Evolutionary conservation across 2,329 filamentous ascomycete genomes (phyloP).

Genomic region (Pyrenophora seminiperda): DNA sequence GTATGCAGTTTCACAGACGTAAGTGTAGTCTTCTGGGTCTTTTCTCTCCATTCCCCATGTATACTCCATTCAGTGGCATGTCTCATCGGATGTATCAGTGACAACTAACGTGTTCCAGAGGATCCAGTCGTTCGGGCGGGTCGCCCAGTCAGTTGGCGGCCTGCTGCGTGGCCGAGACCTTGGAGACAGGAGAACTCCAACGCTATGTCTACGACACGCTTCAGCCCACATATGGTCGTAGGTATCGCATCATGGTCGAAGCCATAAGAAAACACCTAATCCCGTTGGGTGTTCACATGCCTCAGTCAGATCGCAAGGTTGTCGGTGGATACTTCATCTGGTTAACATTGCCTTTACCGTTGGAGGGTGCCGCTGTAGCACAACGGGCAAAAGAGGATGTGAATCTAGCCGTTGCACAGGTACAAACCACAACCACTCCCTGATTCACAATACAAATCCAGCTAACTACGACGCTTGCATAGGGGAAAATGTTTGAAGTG

Average conservation of each 20-base stretch:
- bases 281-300: conserved; percentile 64
- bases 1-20: conserved; percentile 64
- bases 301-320: conserved; percentile 53
- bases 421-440: conserved; percentile 13
- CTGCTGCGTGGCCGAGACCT: conserved; percentile 61
- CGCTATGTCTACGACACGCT: conserved; percentile 59
- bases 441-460: conserved; percentile 9
- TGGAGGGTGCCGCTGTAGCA: conserved; percentile 62
- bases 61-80: neutral
- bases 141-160: conserved; percentile 65
- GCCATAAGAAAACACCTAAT: conserved; percentile 65
- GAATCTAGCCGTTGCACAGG: conserved; percentile 68
- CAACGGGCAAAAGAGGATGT: conserved; percentile 64
- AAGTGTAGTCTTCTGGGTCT: conserved; percentile 34
- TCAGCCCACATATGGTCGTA: conserved; percentile 60
- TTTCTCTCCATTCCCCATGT: neutral
- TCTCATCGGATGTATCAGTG: conserved; percentile 9
- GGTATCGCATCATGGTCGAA: conserved; percentile 61
- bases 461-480: conserved; percentile 41
- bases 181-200: conserved; percentile 59
- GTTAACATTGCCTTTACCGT: conserved; percentile 65
- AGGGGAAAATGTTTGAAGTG: conserved; percentile 70
- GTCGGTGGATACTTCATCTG: conserved; percentile 89
- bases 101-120: conserved; percentile 50
- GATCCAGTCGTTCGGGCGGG: conserved; percentile 63